Percentiles rank a stretch among this genome's conserved stretches.
phyloP scores from a whole-genome alignment of 1,284 basidiomycete genomes.

The Megacollybia platyphylla region DNA sequence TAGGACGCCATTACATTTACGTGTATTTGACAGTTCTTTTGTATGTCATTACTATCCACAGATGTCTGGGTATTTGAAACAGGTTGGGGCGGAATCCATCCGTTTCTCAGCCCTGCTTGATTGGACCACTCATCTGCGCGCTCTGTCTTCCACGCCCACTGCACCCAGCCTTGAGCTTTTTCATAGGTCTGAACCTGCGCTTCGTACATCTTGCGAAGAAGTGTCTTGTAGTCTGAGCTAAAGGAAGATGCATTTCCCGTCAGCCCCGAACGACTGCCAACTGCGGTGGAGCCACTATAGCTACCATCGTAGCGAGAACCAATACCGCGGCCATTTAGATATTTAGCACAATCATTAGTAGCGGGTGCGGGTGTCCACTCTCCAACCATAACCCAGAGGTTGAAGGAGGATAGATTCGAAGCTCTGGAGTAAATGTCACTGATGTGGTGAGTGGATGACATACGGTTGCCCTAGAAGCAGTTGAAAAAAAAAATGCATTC shows the following conservation, averaged over 20 bases:
- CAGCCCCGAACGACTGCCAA: conserved; percentile 12
- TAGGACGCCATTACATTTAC: background rate
- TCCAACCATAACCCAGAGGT: conserved; percentile 54
- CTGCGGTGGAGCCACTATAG: conserved; percentile 15
- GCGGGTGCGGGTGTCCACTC: conserved; percentile 76
- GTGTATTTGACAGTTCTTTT: background rate
- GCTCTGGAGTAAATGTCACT: background rate
- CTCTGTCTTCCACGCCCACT: conserved; percentile 24
- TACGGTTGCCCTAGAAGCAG: conserved; percentile 36
- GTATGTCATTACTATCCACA: conserved; percentile 16
- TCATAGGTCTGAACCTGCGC: conserved; percentile 60
- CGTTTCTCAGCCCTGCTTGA: conserved; percentile 46
- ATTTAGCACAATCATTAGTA: conserved; percentile 69
- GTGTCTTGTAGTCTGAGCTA: conserved; percentile 38
- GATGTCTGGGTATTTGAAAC: conserved; percentile 47
- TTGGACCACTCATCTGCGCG: conserved; percentile 67
- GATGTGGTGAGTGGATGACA: conserved; percentile 41
- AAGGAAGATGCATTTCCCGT: background rate
- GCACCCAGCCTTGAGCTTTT: conserved; percentile 53
- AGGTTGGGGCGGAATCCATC: conserved; percentile 62
- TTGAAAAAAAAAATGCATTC: conserved; percentile 77
- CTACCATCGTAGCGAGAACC: conserved; percentile 64
- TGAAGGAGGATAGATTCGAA: conserved; percentile 19
- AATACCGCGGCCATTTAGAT: conserved; percentile 58
- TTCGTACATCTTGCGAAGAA: conserved; percentile 66